Conservation (phyloP, 768 basidiomycete genomes). For the Hebeloma cylindrosporum region DNA sequence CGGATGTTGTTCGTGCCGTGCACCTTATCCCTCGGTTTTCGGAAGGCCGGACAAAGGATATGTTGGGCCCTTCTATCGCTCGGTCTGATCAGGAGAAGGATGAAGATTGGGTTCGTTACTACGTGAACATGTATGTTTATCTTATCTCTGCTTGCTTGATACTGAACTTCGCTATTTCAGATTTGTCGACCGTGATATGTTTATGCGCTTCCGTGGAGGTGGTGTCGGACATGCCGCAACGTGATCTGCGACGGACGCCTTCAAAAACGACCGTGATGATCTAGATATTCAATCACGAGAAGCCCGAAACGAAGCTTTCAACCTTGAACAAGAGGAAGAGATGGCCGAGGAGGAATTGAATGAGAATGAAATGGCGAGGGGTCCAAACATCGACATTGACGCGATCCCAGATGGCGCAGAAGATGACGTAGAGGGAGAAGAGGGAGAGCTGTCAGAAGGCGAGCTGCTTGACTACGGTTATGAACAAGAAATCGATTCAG, state of each 20-base stretch:
- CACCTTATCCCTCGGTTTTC: constrained; percentile 46
- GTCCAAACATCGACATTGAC: too few species aligned
- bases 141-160: neutral
- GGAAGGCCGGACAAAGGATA: constrained; percentile 13
- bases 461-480: too few species aligned
- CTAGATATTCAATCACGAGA: neutral
- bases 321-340: too few species aligned
- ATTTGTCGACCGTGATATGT: constrained; percentile 20
- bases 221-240: constrained; percentile 16
- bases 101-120: constrained; percentile 35
- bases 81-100: constrained; percentile 6
- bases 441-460: too few species aligned
- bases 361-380: too few species aligned
- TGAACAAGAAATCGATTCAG: neutral
- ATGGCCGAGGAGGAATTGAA: too few species aligned
- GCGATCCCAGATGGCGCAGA: too few species aligned
- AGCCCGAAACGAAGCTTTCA: too few species aligned
- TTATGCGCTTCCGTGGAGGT: constrained; percentile 17
- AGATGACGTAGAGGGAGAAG: too few species aligned
- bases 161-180: constrained; percentile 4
- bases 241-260: neutral
- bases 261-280: constrained; percentile 1
- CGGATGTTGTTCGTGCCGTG: constrained; percentile 34
- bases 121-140: constrained; percentile 36
- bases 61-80: constrained; percentile 15